Evolutionary conservation across 176 grass and related monocot genomes (phyloP).

Genomic region (Stipa capillata): DNA sequence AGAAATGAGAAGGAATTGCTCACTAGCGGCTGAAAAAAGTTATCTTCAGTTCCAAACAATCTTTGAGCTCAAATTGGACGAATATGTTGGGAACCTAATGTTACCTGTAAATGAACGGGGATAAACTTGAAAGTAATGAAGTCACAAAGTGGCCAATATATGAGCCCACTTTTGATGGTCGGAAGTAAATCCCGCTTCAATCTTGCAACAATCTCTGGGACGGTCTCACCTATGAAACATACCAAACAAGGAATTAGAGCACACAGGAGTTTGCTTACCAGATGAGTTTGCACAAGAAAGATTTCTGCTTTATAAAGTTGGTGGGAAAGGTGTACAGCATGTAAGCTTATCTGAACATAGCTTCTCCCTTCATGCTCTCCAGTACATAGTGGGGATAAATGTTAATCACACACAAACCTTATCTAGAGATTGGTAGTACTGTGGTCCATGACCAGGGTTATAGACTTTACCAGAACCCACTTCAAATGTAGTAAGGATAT

Average conservation of each 20-base stretch:
- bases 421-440: constrained; percentile 23
- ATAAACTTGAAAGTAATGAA: constrained; percentile 97
- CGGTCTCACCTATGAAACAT: constrained; percentile 53
- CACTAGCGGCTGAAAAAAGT: constrained; percentile 63
- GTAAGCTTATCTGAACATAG: constrained; percentile 8
- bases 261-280: constrained; percentile 8
- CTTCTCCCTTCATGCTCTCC: constrained; percentile 13
- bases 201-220: constrained; percentile 79
- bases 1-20: constrained; percentile 98
- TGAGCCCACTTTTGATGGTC: constrained; percentile 61
- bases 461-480: background rate
- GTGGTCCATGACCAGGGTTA: constrained; percentile 13
- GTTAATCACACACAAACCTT: constrained; percentile 19
- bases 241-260: constrained; percentile 21
- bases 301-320: background rate
- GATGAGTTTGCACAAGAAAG: background rate
- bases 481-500: background rate
- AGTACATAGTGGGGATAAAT: constrained; percentile 15
- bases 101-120: constrained; percentile 88
- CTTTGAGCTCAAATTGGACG: background rate
- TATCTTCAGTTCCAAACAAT: background rate
- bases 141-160: constrained; percentile 94
- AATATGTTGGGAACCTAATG: constrained; percentile 4
- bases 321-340: background rate
- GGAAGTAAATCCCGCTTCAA: constrained; percentile 84